A percentile compares a stretch with the other conserved stretches of the same genome.
Evolutionary conservation across 2,329 filamentous ascomycete genomes (phyloP).

Genomic region (Xylaria sp.): DNA sequence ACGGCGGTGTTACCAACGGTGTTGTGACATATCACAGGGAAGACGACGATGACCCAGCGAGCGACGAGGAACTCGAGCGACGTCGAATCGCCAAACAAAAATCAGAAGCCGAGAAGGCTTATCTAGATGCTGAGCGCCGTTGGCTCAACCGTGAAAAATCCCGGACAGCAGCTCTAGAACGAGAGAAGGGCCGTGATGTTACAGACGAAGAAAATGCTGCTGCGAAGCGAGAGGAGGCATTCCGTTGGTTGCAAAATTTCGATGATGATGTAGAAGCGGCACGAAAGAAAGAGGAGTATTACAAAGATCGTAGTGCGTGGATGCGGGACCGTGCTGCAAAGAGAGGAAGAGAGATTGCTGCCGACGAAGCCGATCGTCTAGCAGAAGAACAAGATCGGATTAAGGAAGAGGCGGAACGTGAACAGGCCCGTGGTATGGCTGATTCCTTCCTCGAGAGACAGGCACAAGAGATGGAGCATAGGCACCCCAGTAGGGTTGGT

Average conservation of each 20-base stretch:
- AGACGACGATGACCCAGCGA: constrained; percentile 87
- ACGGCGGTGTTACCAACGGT: constrained; percentile 75
- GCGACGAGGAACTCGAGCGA: constrained; percentile 84
- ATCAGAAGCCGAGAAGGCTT: constrained; percentile 81
- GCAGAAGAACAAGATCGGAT: constrained; percentile 80
- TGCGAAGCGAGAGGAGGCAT: constrained; percentile 72
- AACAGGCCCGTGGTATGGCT: constrained; percentile 84
- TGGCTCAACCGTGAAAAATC: constrained; percentile 92
- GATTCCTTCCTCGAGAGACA: constrained; percentile 91
- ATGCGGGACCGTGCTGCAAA: constrained; percentile 80
- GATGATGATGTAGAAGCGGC: constrained; percentile 86
- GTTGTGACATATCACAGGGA: constrained; percentile 69
- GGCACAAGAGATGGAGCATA: constrained; percentile 76
- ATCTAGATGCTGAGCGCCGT: constrained; percentile 84
- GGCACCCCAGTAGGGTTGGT: constrained; percentile 50
- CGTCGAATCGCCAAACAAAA: constrained; percentile 76
- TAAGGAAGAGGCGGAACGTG: constrained; percentile 74
- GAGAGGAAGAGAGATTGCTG: constrained; percentile 75
- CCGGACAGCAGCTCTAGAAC: constrained; percentile 83
- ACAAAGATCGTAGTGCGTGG: constrained; percentile 86
- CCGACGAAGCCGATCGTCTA: constrained; percentile 84
- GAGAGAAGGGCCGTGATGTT: constrained; percentile 82
- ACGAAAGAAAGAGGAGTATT: constrained; percentile 81
- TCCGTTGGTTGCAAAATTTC: constrained; percentile 80
- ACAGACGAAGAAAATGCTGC: constrained; percentile 75